phyloP scores from a whole-genome alignment of 1,284 basidiomycete species.

The Meira miltonrushii region DNA sequence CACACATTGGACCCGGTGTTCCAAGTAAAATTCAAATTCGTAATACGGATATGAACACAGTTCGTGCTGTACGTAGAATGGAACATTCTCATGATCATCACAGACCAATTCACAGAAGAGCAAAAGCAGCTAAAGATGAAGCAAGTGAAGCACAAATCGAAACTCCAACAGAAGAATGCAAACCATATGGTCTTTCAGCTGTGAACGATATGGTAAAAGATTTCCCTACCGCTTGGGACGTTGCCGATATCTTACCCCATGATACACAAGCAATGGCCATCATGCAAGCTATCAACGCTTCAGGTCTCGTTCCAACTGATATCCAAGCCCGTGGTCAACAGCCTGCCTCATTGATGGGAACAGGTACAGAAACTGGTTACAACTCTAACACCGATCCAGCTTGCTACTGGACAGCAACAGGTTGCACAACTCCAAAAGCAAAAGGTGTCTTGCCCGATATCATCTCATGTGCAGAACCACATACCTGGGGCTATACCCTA shows the following conservation, averaged over 20 bases:
- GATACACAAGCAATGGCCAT: conserved; percentile 53
- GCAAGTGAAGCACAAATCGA: background rate
- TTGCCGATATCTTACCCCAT: conserved; percentile 50
- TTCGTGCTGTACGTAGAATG: too few relatives aligned
- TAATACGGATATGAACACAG: too few relatives aligned
- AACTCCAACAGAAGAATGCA: conserved; percentile 28
- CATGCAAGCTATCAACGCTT: conserved; percentile 47
- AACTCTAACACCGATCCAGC: conserved; percentile 29
- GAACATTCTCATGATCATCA: too few relatives aligned
- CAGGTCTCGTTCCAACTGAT: conserved; percentile 50
- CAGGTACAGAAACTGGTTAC: conserved; percentile 13
- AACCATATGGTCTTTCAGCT: conserved; percentile 35
- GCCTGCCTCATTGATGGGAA: background rate
- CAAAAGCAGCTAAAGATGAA: too few relatives aligned
- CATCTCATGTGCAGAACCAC: conserved; percentile 54
- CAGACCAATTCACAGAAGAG: too few relatives aligned
- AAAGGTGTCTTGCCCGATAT: conserved; percentile 56
- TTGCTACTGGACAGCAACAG: conserved; percentile 45
- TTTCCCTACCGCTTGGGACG: conserved; percentile 51
- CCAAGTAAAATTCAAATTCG: too few relatives aligned
- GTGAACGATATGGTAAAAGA: conserved; percentile 15
- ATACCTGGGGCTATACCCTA: conserved; percentile 47
- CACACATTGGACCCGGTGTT: too few relatives aligned
- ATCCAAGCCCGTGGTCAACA: conserved; percentile 17
- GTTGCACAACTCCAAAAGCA: conserved; percentile 47